Percentiles rank a stretch among this genome's conserved stretches.
phyloP scores from a whole-genome alignment of 495 filamentous ascomycete genomes.

The Thermothielavioides terrestris region DNA sequence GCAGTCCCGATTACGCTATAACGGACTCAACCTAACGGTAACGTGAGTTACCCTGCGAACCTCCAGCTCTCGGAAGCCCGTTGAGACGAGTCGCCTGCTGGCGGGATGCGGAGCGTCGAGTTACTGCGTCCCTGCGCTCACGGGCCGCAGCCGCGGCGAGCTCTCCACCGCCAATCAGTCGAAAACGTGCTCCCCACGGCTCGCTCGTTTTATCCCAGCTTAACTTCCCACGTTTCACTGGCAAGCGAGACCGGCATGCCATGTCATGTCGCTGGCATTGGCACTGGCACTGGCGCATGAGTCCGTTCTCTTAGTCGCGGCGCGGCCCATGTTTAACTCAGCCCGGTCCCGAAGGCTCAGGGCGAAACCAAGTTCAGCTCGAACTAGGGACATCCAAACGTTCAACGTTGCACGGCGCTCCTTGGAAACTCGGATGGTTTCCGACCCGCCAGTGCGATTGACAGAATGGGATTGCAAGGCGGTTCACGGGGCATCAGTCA shows the following conservation, averaged over 20 bases:
- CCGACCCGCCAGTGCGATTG: not conserved
- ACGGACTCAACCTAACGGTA: too few relatives aligned
- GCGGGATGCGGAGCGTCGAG: not conserved
- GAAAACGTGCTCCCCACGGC: constrained; percentile 27
- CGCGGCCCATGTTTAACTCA: not conserved
- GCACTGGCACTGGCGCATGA: not conserved
- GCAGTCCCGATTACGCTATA: too few relatives aligned
- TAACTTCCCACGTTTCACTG: too few relatives aligned
- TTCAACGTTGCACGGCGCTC: not conserved
- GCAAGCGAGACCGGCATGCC: too few relatives aligned
- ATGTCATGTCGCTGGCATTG: too few relatives aligned
- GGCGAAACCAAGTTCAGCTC: not conserved
- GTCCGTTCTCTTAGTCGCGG: not conserved
- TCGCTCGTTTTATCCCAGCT: too few relatives aligned
- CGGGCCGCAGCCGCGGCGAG: constrained; percentile 12
- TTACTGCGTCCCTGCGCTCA: constrained; percentile 11
- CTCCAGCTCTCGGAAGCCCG: too few relatives aligned
- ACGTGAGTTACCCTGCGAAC: too few relatives aligned
- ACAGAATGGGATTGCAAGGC: too few relatives aligned
- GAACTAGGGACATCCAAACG: not conserved
- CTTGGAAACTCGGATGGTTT: not conserved
- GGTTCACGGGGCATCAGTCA: too few relatives aligned
- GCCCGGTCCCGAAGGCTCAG: not conserved
- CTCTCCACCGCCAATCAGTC: constrained; percentile 26
- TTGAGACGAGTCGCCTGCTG: too few relatives aligned